Evolutionary conservation across 2,329 filamentous ascomycete species (phyloP), one percentile per base, ranked within the genome.

Genomic region (Lachnellula suecica): DNA sequence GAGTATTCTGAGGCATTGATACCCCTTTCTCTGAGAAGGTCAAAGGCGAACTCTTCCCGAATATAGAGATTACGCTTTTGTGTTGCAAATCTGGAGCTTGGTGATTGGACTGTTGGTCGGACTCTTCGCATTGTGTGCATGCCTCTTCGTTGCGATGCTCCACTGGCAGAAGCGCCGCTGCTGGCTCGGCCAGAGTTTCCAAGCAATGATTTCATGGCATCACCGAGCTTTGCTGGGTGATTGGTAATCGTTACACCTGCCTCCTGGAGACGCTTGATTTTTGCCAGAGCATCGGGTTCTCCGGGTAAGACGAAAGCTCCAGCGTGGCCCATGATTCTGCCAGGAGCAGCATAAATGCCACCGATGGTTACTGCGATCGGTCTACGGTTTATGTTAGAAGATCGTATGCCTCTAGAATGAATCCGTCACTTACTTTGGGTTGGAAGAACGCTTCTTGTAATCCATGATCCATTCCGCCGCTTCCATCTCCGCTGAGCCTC

Each of bases 281-380:
- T 93, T n/a, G 78, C 75, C 35, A 75, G 71, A 0, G 84, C 81
- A 54, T 77, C 77, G 3, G 83, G 79, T 65, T 92, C 87, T 19
- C 85, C 85, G 6, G 83, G 77, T 1, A 83, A 77, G 48, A 77
- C 75, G 74, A 88, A 89, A 13, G 89, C 89, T 40, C 89, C 89
- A 9, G 88, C 87, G 67, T 93, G 89, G 9, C 89, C 89, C 87
- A 92, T 91, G 40, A 90, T 79, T 20, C 80, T 78, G 13, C 84
- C 84, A 15, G 75, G 72, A 5, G 79, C 78, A n/a, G 85, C 85
- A 56, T 82, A 72, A 44, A 84, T 71, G 4, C 89, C 88, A 25
- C 81, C 87, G 24, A 92, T 76, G 5, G 91, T 73, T 43, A 84
- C 88, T 63, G 87, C 83, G 41, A 92, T 88, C 0, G 89, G 88